phyloP scores from a whole-genome alignment of 352 stramenopile genomes.

The Globisporangium canariense region DNA sequence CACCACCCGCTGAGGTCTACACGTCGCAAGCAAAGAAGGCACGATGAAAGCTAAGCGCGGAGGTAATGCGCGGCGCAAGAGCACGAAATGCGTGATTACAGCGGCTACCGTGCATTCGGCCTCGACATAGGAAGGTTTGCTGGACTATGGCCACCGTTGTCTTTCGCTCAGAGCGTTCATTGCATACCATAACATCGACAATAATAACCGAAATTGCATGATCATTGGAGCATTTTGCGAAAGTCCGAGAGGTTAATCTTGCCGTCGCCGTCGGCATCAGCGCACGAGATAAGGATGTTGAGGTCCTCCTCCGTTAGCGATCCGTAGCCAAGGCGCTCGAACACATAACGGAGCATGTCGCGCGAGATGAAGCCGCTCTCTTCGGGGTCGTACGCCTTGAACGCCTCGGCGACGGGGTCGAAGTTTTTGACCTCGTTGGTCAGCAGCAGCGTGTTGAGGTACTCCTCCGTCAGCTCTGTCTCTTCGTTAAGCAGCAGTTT shows the following conservation, averaged over 20 bases:
- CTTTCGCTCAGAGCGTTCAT: too few species aligned
- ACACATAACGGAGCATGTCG: slow-evolving; percentile 83
- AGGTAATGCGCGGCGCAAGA: neutral
- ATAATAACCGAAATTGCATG: neutral
- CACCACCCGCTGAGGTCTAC: neutral
- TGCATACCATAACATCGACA: neutral
- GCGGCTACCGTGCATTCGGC: neutral
- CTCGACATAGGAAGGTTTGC: neutral
- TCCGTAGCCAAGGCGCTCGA: slow-evolving; percentile 77
- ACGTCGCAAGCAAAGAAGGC: neutral
- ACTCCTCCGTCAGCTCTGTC: slow-evolving; percentile 63
- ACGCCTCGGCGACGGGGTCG: slow-evolving; percentile 86
- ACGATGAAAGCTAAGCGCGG: neutral
- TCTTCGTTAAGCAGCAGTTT: slow-evolving; percentile 86
- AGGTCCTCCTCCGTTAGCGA: slow-evolving; percentile 84
- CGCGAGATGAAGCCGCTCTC: slow-evolving; percentile 78
- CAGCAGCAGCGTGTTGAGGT: slow-evolving; percentile 74
- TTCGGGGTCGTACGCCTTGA: slow-evolving; percentile 88
- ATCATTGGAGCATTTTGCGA: slow-evolving; percentile 56
- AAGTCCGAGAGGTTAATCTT: slow-evolving; percentile 81
- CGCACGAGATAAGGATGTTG: slow-evolving; percentile 78
- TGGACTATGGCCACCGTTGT: too few species aligned
- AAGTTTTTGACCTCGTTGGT: slow-evolving; percentile 90
- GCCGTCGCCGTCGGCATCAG: slow-evolving; percentile 82
- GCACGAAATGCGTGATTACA: slow-evolving; percentile 1